These are phyloP conservation scores for Dactylorhiza incarnata DNA, from an alignment of 106 monocot genomes.

Conservation along the genomic window DNA sequence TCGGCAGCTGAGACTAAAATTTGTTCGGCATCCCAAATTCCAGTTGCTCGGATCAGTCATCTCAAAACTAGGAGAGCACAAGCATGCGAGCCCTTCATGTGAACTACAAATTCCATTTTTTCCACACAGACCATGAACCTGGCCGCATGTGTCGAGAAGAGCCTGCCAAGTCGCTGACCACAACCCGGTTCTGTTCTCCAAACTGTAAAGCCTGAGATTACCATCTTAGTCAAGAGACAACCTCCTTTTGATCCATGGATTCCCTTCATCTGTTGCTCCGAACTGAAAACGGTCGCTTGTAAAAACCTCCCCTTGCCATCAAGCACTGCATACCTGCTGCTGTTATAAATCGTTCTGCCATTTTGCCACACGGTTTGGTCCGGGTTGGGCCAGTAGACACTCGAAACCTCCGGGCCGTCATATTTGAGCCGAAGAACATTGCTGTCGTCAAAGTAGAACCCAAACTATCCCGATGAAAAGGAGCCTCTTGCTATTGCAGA, in stretches of 20 bases:
- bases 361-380: conserved; percentile 15
- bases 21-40: conserved; percentile 49
- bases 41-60: conserved; percentile 38
- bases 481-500: not conserved
- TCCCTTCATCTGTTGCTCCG: conserved; percentile 23
- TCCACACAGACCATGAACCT: conserved; percentile 44
- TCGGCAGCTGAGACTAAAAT: conserved; percentile 15
- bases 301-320: conserved; percentile 24
- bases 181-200: conserved; percentile 13
- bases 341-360: conserved; percentile 40
- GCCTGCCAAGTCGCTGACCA: conserved; percentile 45
- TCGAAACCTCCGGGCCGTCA: conserved; percentile 33
- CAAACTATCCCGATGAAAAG: conserved; percentile 23
- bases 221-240: conserved; percentile 61
- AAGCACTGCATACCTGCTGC: conserved; percentile 30
- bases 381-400: conserved; percentile 43
- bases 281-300: conserved; percentile 21
- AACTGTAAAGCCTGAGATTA: conserved; percentile 55
- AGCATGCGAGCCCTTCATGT: conserved; percentile 15
- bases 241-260: conserved; percentile 17
- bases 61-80: conserved; percentile 39
- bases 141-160: conserved; percentile 12
- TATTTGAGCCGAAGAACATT: conserved; percentile 20
- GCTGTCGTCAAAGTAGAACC: conserved; percentile 17
- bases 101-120: conserved; percentile 44